Evolutionary conservation across 108 stramenopile genomes (phyloP), one percentile per base, ranked within the genome.

Genomic region (Cafeteria roenbergensis): DNA sequence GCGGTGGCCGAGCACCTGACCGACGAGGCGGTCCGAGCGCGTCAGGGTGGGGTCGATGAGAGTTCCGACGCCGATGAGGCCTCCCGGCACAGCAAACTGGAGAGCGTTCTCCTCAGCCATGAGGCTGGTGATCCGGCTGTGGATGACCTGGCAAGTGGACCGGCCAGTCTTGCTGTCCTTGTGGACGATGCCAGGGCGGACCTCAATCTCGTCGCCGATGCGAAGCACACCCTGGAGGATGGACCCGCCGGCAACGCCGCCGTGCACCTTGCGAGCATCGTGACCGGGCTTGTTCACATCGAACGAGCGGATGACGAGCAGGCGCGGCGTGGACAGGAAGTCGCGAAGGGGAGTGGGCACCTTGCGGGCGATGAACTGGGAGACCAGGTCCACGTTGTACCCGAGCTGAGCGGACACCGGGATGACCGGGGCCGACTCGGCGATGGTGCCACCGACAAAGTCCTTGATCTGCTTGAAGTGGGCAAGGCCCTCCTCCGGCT

Each of bases 231-330:
- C 98, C 80, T 95, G 89, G 51, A 99, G 73, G 64, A 99, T 97
- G 62, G 82, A 84, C 64, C 98, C 98, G 52, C 98, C 98, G 21
- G 98, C 98, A 61, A 99, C 98, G 31, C 98, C 98, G 14, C 98
- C 98, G 37, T 82, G 56, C 61, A 99, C 72, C 63, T 87, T 73
- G 54, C 80, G 81, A 21, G 94, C 94, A 70, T 95, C 92, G 76
- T 97, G 91, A 53, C 98, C 98, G 32, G 98, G 98, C 75, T 94
- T 95, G 78, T 99, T 99, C 70, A 99, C 95, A 72, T 99, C 98
- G 73, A 99, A 99, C 30, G 88, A 90, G 56, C 98, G 91, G 74
- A 99, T 99, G 67, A 99, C 94, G 79, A 99, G 97, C 62, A 99
- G 74, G 30, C 93, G 79, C 0, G 98, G 95, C 20, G 75, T 83